Conservation (phyloP, 805 yeast genomes). For the Saturnispora zaruensis region DNA sequence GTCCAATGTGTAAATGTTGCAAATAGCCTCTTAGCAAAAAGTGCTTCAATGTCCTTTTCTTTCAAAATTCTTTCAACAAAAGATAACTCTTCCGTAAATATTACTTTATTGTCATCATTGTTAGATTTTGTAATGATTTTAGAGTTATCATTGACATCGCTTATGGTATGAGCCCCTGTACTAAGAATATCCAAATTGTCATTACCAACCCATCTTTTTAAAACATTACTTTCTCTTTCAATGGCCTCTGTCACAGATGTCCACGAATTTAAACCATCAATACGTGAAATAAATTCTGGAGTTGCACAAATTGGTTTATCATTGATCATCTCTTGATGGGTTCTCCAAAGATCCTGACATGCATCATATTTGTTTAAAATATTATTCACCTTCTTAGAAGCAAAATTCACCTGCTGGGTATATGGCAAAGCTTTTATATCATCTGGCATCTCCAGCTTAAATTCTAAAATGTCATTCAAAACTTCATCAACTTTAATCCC, state of each 20-base stretch:
- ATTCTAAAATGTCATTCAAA: slow-evolving; percentile 58
- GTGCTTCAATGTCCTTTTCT: slow-evolving; percentile 64
- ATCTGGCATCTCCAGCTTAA: slow-evolving; percentile 43
- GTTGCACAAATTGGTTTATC: slow-evolving; percentile 68
- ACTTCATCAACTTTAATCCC: slow-evolving; percentile 58
- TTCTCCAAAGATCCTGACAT: slow-evolving; percentile 73
- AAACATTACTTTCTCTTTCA: slow-evolving; percentile 46
- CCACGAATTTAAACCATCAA: slow-evolving; percentile 84
- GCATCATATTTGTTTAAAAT: slow-evolving; percentile 55
- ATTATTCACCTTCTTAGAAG: slow-evolving; percentile 43
- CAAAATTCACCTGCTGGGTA: slow-evolving; percentile 25
- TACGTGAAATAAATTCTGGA: slow-evolving; percentile 51
- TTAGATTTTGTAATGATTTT: neutral
- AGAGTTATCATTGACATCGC: neutral
- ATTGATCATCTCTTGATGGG: slow-evolving; percentile 62
- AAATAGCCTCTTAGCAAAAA: slow-evolving; percentile 63
- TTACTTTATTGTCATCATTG: slow-evolving; percentile 15
- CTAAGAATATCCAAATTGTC: slow-evolving; percentile 57
- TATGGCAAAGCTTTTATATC: slow-evolving; percentile 14
- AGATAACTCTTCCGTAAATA: slow-evolving; percentile 56
- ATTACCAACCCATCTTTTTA: slow-evolving; percentile 79
- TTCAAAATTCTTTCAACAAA: slow-evolving; percentile 79
- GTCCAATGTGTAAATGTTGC: slow-evolving; percentile 72
- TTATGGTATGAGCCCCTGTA: neutral
- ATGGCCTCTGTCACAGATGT: slow-evolving; percentile 64